These are phyloP conservation scores for Graphilbum sp. DNA, from an alignment of 2,329 filamentous ascomycete species.

Conservation along the genomic window DNA sequence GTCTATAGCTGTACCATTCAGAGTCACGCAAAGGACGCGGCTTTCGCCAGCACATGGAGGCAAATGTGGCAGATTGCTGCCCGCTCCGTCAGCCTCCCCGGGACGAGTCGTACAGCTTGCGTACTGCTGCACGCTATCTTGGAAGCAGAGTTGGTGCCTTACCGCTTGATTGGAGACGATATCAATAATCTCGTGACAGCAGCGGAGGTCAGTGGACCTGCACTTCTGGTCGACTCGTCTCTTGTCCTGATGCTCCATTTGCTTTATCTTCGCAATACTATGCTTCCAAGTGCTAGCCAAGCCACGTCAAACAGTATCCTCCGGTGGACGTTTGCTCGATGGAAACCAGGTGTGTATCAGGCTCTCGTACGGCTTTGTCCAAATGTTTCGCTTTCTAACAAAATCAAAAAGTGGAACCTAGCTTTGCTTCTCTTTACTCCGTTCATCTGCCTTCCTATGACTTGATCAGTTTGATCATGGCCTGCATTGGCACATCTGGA, in stretches of 20 bases:
- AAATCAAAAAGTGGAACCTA: constrained; percentile 37
- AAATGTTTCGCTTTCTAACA: too few species aligned
- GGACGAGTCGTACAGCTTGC: constrained; percentile 62
- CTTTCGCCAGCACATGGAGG: constrained; percentile 41
- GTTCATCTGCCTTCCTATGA: constrained; percentile 48
- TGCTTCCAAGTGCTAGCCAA: constrained; percentile 52
- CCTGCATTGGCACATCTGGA: constrained; percentile 41
- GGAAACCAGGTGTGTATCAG: constrained; percentile 61
- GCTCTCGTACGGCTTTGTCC: too few species aligned
- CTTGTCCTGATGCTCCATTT: constrained; percentile 56
- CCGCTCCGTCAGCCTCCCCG: constrained; percentile 52
- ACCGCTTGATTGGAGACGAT: constrained; percentile 49
- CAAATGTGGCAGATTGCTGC: constrained; percentile 61
- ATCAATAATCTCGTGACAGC: constrained; percentile 58
- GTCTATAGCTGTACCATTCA: constrained; percentile 30
- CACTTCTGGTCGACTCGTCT: constrained; percentile 62
- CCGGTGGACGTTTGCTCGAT: constrained; percentile 67
- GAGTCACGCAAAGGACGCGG: constrained; percentile 19
- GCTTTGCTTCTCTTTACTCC: constrained; percentile 48
- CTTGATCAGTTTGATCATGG: constrained; percentile 50
- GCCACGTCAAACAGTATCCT: constrained; percentile 55
- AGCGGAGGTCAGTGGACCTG: constrained; percentile 69
- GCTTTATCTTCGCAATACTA: constrained; percentile 46
- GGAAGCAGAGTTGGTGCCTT: constrained; percentile 46
- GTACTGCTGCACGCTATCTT: constrained; percentile 55